Evolutionary conservation across 306 rosid species (phyloP), one percentile per base, ranked within the genome.

Genomic region (Leucaena leucocephala): DNA sequence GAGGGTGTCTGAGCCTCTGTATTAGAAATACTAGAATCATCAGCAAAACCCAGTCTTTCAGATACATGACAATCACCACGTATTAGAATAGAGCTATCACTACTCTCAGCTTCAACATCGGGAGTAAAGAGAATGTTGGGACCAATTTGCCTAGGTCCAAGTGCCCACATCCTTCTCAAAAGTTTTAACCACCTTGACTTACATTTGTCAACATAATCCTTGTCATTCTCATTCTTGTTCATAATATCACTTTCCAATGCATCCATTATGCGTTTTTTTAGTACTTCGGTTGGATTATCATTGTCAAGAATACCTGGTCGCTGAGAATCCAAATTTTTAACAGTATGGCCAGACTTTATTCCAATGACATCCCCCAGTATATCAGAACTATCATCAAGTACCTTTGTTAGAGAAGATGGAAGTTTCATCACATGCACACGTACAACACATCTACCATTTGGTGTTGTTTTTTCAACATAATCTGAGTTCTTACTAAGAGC

Each of bases 141-240:
- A 78, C 97, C 98, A 44, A 88, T 80, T 27, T 89, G 89, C 80
- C 89, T 78, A 7, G 97, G 97, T 68, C 97, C 98, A 71, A 94
- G 97, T 16, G 97, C 89, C 97, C 98, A 92, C 36, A 90, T 87
- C 81, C 92, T 84, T 81, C 84, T 85, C 78, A 94, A 90, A 85
- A 94, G 87, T 80, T 90, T 89, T 27, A 72, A 79, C 98, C 98
- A 94, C 79, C 87, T 82, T 17, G 72, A 54, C 62, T 86, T 89
- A 73, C 90, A 85, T 72, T 89, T 92, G 78, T 87, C 91, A 61
- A 74, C 86, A 66, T 81, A 86, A 64, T 87, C 89, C 72, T 84
- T 78, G 80, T 93, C 97, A 75, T 86, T 81, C 67, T 80, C 97
- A 72, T 76, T 80, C 58, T 69, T 82, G 44, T 88, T 79, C 81